Evolutionary conservation across 495 filamentous ascomycete species (phyloP).

Genomic region (Clavariopsis aquatica): DNA sequence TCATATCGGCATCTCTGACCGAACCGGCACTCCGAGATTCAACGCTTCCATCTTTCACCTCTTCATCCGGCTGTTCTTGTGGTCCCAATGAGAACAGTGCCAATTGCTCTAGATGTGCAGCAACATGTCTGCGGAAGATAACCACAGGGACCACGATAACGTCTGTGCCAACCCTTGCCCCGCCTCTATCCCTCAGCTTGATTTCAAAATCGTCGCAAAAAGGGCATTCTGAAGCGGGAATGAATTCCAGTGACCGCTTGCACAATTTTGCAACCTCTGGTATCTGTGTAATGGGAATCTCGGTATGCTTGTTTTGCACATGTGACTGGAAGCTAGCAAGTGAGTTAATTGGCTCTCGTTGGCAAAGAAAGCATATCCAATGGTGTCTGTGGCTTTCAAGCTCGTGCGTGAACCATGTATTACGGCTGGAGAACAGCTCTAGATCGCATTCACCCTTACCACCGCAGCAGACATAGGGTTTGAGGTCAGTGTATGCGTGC

Average conservation of each 20-base stretch:
- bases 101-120: too few species aligned
- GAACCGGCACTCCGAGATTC: too few species aligned
- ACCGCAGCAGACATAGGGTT: slow-evolving; percentile 11
- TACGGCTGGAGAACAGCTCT: slow-evolving; percentile 1
- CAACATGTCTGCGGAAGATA: too few species aligned
- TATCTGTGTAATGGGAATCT: not conserved
- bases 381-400: slow-evolving; percentile 5
- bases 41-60: too few species aligned
- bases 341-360: not conserved
- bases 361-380: slow-evolving; percentile 7
- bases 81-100: too few species aligned
- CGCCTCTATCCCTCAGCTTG: slow-evolving; percentile 1
- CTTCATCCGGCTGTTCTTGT: too few species aligned
- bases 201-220: slow-evolving; percentile 14
- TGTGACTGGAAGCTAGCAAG: not conserved
- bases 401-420: slow-evolving; percentile 13
- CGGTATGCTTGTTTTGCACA: not conserved
- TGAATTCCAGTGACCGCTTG: not conserved
- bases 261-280: not conserved
- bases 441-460: slow-evolving; percentile 9
- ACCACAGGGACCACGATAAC: too few species aligned
- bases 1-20: too few species aligned
- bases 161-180: too few species aligned
- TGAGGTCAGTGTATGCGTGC: slow-evolving; percentile 5
- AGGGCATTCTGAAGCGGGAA: not conserved